Conservation (phyloP, 345 rosid species). For the Hibiscus trionum region DNA sequence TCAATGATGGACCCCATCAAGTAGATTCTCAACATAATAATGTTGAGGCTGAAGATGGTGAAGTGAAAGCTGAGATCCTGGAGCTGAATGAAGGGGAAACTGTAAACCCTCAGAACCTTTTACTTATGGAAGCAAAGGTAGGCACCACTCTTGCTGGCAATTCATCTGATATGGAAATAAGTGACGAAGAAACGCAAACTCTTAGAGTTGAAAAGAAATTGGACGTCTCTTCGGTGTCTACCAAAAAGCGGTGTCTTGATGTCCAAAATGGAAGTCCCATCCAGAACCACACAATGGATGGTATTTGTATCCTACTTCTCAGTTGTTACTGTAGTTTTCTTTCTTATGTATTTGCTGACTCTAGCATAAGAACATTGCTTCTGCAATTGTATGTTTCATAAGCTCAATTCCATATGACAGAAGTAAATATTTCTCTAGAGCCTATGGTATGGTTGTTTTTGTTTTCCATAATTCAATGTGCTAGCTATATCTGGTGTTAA, state of each 20-base stretch:
- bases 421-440: constrained; percentile 11
- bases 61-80: constrained; percentile 26
- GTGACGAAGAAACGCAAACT: constrained; percentile 33
- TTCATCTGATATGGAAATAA: constrained; percentile 27
- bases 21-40: constrained; percentile 19
- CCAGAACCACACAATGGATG: constrained; percentile 28
- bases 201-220: constrained; percentile 30
- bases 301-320: constrained; percentile 53
- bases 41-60: constrained; percentile 21
- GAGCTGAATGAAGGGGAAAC: constrained; percentile 28
- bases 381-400: neutral
- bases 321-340: neutral
- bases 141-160: constrained; percentile 31
- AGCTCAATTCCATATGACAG: neutral
- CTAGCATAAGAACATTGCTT: neutral
- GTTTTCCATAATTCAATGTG: constrained; percentile 47
- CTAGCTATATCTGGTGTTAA: constrained; percentile 62
- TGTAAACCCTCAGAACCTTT: constrained; percentile 28
- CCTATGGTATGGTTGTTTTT: constrained; percentile 8
- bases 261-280: constrained; percentile 19
- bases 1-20: constrained; percentile 29
- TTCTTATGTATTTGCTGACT: constrained; percentile 9
- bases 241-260: constrained; percentile 26
- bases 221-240: constrained; percentile 19
- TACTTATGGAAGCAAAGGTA: constrained; percentile 23